Evolutionary conservation across 1,284 basidiomycete genomes (phyloP).

Genomic region (Rhodofomes roseus): DNA sequence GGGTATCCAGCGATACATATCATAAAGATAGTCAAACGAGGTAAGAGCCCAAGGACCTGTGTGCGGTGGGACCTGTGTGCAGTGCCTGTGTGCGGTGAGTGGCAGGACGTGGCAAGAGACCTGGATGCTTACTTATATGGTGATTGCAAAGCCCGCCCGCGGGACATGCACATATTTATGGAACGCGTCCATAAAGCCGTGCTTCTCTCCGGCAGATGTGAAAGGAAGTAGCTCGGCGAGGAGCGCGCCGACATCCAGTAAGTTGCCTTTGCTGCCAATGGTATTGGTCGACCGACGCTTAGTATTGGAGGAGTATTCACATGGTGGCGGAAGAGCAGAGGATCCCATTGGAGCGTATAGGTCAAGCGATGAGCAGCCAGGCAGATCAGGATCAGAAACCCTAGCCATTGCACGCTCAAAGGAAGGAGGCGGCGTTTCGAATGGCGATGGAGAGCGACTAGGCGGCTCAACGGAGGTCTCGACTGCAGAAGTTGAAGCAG

Average conservation of each 20-base stretch:
- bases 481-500: not conserved
- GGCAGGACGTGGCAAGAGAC: too few relatives aligned
- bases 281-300: not conserved
- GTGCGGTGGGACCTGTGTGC: too few relatives aligned
- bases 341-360: not conserved
- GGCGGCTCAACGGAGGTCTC: not conserved
- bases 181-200: not conserved
- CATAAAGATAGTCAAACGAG: not conserved
- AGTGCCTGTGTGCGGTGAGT: too few relatives aligned
- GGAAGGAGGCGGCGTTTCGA: not conserved
- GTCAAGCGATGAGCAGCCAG: not conserved
- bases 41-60: not conserved
- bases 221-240: not conserved
- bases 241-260: not conserved
- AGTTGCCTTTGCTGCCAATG: not conserved
- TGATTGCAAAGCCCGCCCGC: not conserved
- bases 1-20: not conserved
- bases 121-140: not conserved
- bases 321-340: conserved; percentile 1
- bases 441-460: not conserved
- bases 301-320: not conserved
- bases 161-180: not conserved
- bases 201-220: not conserved
- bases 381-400: not conserved
- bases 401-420: not conserved